These are phyloP conservation scores for Salix viminalis DNA, from an alignment of 345 rosid species.

Conservation along the genomic window DNA sequence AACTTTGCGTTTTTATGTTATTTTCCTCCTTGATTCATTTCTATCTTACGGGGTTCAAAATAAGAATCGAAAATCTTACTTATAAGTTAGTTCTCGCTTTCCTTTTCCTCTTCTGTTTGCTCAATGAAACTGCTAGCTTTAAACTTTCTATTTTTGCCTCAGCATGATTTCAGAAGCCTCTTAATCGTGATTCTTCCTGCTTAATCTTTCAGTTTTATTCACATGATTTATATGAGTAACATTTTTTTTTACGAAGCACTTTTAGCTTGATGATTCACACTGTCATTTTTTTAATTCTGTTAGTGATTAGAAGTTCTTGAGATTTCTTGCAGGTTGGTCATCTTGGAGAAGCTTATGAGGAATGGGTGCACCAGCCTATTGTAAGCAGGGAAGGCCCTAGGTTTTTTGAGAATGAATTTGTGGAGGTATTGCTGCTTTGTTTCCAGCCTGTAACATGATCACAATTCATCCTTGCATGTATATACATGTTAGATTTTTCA, in stretches of 20 bases:
- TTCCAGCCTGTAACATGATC: background rate
- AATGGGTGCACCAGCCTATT: constrained; percentile 99
- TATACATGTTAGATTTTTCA: background rate
- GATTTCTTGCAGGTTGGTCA: constrained; percentile 73
- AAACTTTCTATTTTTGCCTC: background rate
- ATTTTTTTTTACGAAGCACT: background rate
- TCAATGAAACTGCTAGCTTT: background rate
- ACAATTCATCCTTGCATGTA: background rate
- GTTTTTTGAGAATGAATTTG: constrained; percentile 74
- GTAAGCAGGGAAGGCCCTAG: constrained; percentile 88
- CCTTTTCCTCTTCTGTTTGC: background rate
- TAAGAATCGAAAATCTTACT: too few species aligned
- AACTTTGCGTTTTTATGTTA: background rate
- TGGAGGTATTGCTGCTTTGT: constrained; percentile 60
- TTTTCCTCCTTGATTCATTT: too few species aligned
- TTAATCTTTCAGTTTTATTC: too few species aligned
- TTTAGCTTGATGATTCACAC: background rate
- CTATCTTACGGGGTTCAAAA: too few species aligned
- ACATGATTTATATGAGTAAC: background rate
- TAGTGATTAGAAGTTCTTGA: constrained; percentile 8
- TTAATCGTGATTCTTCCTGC: too few species aligned
- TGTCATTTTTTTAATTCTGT: background rate
- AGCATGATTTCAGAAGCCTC: too few species aligned
- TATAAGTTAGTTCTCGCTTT: background rate
- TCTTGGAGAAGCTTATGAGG: constrained; percentile 91